Evolutionary conservation across 1,139 yeast genomes (phyloP).

Genomic region (Candida tropicalis): DNA sequence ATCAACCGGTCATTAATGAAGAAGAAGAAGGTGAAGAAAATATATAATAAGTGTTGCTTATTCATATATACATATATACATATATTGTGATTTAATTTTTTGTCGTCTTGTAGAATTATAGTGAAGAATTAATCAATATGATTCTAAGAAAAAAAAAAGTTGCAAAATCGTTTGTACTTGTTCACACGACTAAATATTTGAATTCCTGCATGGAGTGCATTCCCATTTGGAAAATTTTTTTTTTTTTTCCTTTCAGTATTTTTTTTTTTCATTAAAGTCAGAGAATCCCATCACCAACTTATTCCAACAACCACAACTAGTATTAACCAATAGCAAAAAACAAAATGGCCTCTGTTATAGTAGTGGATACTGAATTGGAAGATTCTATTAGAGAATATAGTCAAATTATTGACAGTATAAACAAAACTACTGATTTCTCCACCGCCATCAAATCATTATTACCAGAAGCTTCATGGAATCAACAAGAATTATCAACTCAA

Average conservation of each 20-base stretch:
- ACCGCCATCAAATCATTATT: conserved; percentile 28
- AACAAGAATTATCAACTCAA: conserved; percentile 28
- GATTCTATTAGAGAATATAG: conserved; percentile 47
- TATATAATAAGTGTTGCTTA: not conserved
- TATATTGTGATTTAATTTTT: no score
- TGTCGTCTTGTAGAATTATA: no score
- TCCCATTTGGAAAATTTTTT: conserved; percentile 13
- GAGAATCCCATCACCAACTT: not conserved
- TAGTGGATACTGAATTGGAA: conserved; percentile 47
- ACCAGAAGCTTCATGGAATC: conserved; percentile 21
- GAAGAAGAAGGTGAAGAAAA: conserved; percentile 27
- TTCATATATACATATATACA: not conserved
- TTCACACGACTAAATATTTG: not conserved
- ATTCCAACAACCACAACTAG: not conserved
- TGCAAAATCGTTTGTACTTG: not conserved
- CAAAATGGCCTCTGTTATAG: conserved; percentile 45
- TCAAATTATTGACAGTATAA: conserved; percentile 39
- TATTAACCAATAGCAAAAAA: not conserved
- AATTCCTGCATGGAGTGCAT: conserved; percentile 7
- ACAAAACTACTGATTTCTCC: conserved; percentile 32
- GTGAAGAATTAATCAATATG: no score
- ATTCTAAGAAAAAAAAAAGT: not conserved
- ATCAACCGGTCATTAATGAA: conserved; percentile 29
- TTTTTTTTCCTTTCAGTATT: conserved; percentile 2
- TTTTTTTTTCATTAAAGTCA: not conserved